Conservation (phyloP, 1,284 basidiomycete species). For the Heterobasidion occidentale region DNA sequence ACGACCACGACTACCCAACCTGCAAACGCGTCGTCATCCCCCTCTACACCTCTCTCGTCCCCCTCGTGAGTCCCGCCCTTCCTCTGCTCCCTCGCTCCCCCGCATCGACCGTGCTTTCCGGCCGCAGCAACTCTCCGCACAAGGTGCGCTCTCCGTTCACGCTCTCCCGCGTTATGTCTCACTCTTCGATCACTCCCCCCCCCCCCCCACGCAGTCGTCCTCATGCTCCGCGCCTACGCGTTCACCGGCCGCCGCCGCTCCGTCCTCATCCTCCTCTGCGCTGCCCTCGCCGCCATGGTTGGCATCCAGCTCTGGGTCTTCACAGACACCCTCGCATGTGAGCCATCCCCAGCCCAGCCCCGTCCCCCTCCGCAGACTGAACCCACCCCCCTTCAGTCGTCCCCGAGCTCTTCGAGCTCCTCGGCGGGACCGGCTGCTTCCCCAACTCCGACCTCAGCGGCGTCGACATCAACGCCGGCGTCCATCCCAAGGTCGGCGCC, state of each 20-base stretch:
- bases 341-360: neutral
- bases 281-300: slow-evolving; percentile 5
- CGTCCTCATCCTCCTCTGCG: slow-evolving; percentile 11
- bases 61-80: slow-evolving; percentile 4
- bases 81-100: no score
- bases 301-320: slow-evolving; percentile 4
- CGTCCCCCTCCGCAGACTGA: neutral
- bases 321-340: slow-evolving; percentile 2
- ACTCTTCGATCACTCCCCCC: slow-evolving; percentile 2
- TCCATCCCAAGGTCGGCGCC: slow-evolving; percentile 2
- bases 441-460: slow-evolving; percentile 5
- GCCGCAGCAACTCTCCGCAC: neutral
- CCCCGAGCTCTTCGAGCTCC: slow-evolving; percentile 4
- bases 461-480: neutral
- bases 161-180: neutral
- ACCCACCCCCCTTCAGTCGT: slow-evolving; percentile 1
- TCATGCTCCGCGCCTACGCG: slow-evolving; percentile 19
- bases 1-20: slow-evolving; percentile 9
- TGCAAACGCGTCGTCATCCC: slow-evolving; percentile 9
- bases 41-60: slow-evolving; percentile 7
- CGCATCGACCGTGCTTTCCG: no score
- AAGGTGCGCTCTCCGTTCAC: neutral
- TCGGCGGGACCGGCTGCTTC: slow-evolving; percentile 7
- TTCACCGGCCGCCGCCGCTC: slow-evolving; percentile 16
- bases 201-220: slow-evolving; percentile 13